A percentile compares a stretch with the other conserved stretches of the same genome.
phyloP scores from a whole-genome alignment of 1,284 basidiomycete species.

The Uromyces viciae-fabae region DNA sequence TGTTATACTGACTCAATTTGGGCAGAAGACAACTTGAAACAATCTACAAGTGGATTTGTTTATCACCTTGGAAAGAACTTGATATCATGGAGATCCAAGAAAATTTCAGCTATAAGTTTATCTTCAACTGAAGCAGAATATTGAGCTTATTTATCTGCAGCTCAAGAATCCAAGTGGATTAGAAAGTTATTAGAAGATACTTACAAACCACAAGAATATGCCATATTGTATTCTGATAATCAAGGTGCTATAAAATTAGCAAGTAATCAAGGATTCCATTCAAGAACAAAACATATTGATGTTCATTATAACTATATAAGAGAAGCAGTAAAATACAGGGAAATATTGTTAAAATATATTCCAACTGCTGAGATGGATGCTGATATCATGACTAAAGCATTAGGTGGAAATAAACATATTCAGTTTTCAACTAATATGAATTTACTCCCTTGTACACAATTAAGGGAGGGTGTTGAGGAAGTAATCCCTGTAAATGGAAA shows the following conservation, averaged over 20 bases:
- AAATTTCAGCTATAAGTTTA: neutral
- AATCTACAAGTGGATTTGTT: neutral
- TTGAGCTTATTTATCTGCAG: neutral
- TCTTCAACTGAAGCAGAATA: slow-evolving; percentile 20
- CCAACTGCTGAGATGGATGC: slow-evolving; percentile 14
- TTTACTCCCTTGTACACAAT: neutral
- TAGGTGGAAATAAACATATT: slow-evolving; percentile 4
- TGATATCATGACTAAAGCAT: neutral
- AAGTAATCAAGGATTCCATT: slow-evolving; percentile 14
- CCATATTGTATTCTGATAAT: neutral
- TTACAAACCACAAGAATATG: neutral
- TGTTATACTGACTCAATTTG: slow-evolving; percentile 13
- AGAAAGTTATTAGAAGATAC: neutral
- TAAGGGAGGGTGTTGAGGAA: too few relatives aligned
- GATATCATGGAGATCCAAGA: slow-evolving; percentile 8
- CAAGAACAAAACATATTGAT: slow-evolving; percentile 30
- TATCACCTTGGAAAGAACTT: neutral
- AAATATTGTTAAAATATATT: neutral
- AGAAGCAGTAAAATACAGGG: slow-evolving; percentile 2
- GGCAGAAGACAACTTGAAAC: slow-evolving; percentile 2
- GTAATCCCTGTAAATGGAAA: too few relatives aligned
- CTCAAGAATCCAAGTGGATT: slow-evolving; percentile 9
- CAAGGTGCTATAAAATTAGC: slow-evolving; percentile 8
- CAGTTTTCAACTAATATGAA: neutral
- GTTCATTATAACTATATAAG: slow-evolving; percentile 10